These are phyloP conservation scores for Nakazawaea anatomiae DNA, from an alignment of 805 yeast species.

Conservation along the genomic window DNA sequence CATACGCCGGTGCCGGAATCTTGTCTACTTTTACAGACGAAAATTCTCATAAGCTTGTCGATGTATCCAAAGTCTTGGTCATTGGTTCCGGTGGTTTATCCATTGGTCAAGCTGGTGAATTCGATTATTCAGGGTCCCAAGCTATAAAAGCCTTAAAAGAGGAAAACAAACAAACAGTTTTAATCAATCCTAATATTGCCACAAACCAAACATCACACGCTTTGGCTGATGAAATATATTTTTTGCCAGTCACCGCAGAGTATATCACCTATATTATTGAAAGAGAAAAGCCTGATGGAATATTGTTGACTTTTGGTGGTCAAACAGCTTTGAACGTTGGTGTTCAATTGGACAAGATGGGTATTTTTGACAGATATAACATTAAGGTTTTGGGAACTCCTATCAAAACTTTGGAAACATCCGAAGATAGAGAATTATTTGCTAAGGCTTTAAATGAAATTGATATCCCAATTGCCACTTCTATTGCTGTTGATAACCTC, in stretches of 20 bases:
- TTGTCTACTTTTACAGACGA: constrained; percentile 52
- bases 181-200: constrained; percentile 94
- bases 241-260: constrained; percentile 94
- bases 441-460: constrained; percentile 94
- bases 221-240: constrained; percentile 92
- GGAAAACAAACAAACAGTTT: constrained; percentile 77
- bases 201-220: constrained; percentile 95
- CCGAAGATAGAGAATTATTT: constrained; percentile 96
- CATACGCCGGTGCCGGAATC: constrained; percentile 61
- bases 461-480: constrained; percentile 93
- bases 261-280: constrained; percentile 93
- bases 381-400: constrained; percentile 98
- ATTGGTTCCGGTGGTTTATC: constrained; percentile 97
- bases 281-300: constrained; percentile 95
- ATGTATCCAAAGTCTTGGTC: constrained; percentile 80
- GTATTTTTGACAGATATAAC: constrained; percentile 82
- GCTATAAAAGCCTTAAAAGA: constrained; percentile 94
- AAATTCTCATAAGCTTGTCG: constrained; percentile 63
- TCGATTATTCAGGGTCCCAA: constrained; percentile 95
- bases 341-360: constrained; percentile 90
- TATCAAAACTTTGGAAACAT: constrained; percentile 88
- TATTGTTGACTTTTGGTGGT: constrained; percentile 94
- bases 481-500: constrained; percentile 89
- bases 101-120: constrained; percentile 98
- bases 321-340: constrained; percentile 97